phyloP scores from a whole-genome alignment of 2,329 filamentous ascomycete species.

The Clarireedia paspali region DNA sequence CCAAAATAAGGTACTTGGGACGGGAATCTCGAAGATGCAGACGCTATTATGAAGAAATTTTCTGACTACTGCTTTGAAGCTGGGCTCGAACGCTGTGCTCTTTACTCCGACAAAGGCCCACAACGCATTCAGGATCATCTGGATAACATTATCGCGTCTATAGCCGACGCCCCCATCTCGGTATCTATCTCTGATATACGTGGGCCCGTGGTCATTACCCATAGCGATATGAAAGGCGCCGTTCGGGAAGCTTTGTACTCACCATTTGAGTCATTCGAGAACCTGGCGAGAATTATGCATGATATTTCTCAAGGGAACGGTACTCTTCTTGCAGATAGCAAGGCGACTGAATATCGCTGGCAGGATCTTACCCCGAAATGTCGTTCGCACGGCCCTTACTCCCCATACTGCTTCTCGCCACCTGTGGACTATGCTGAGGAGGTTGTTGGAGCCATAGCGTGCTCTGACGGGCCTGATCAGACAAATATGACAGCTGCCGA shows the following conservation, averaged over 20 bases:
- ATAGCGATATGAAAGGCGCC: background rate
- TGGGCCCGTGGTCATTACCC: background rate
- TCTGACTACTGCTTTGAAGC: background rate
- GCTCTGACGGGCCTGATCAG: background rate
- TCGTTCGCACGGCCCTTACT: background rate
- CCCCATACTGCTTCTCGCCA: background rate
- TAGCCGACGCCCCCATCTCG: background rate
- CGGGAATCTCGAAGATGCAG: background rate
- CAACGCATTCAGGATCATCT: background rate
- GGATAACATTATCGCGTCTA: background rate
- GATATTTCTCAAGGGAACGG: background rate
- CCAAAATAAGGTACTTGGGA: background rate
- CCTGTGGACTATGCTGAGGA: background rate
- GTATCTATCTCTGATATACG: background rate
- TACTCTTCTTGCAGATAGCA: background rate
- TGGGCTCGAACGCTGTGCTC: background rate
- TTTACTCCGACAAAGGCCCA: background rate
- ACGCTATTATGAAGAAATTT: background rate
- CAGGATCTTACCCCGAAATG: background rate
- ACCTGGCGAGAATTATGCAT: background rate
- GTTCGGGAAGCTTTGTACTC: background rate
- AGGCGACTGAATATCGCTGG: background rate
- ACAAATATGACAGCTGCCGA: background rate
- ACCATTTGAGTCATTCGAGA: background rate
- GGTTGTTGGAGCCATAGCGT: background rate